Evolutionary conservation across 2,329 filamentous ascomycete species (phyloP).

Genomic region (Myriosclerotinia scirpicola): DNA sequence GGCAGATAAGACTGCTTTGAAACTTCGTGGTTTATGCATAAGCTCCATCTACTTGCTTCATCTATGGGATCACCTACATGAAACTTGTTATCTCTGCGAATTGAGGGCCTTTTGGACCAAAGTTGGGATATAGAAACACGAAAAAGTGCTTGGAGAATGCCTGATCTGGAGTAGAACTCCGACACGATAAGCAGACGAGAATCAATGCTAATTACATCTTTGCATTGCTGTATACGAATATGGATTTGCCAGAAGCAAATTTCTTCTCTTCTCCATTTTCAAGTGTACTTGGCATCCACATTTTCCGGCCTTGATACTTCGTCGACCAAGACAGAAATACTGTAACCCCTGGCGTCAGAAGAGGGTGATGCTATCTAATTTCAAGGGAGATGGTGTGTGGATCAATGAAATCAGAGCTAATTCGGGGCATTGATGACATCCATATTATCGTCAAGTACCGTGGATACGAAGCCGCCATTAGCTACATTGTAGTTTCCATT

Average conservation of each 20-base stretch:
- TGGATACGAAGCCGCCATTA: background rate
- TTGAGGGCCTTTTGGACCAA: no score
- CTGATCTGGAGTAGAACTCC: no score
- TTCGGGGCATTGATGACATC: background rate
- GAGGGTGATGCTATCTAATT: background rate
- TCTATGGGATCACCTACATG: no score
- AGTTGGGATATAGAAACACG: no score
- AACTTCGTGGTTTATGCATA: no score
- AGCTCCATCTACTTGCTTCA: no score
- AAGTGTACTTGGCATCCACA: slow-evolving; percentile 2
- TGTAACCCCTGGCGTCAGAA: background rate
- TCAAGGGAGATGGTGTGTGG: background rate
- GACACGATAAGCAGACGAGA: background rate
- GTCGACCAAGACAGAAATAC: background rate
- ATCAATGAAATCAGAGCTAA: background rate
- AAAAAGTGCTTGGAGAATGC: no score
- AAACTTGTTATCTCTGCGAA: no score
- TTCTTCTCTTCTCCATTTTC: background rate
- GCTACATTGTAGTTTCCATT: slow-evolving; percentile 8
- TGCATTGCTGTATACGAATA: slow-evolving; percentile 1
- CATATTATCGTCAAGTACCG: background rate
- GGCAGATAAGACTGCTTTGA: no score
- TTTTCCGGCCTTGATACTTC: background rate
- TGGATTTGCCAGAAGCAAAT: background rate
- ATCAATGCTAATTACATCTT: background rate